Evolutionary conservation across 2,329 filamentous ascomycete species (phyloP), one percentile per base, ranked within the genome.

Genomic region (Orbilia oligospora): DNA sequence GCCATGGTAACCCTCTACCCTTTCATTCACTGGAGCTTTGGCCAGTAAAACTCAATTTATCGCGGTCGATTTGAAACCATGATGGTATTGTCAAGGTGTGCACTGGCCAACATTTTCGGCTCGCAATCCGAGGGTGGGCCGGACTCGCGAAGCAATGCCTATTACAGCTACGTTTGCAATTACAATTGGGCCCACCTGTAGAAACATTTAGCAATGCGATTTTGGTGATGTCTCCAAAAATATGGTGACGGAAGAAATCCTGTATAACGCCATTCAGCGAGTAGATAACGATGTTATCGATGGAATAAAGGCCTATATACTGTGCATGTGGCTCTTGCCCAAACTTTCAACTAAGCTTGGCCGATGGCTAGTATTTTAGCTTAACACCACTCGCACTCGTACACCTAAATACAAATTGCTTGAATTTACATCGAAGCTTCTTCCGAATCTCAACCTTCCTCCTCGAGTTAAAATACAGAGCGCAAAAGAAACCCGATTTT

Each of bases 31-130:
- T 44, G 55, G 44, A 63, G 55, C 27, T 27, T 63, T 71, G 41
- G 22, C 53, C 55, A 56, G 46, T n/a, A 5, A 41, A 36, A 24
- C 20, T 5, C 30, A 63, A 71, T 71, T 12, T 63, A 51, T 71
- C 55, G 30, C 18, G 36, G 24, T 64, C 41, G 64, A 30, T 10
- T n/a, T 46, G 69, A 71, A 65, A 71, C 69, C 36, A 0, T 1
- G 41, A 49, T 4, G 12, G 20, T 38, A 58, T n/a, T 49, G 49
- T 56, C 71, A 69, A 38, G 71, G 71, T 69, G 71, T 55, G 71
- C 71, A 75, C 64, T 64, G 71, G 41, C 71, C 71, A 75, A 64
- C 33, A 63, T 18, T 20, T n/a, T 38, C 44, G 36, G 41, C 67
- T 44, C 41, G 58, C 44, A 56, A 16, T 3, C 44, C 30, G 36